A percentile compares a stretch with the other conserved stretches of the same genome.
Conservation (phyloP, 805 yeast species). For the Lipomyces spencermartinsiae region DNA sequence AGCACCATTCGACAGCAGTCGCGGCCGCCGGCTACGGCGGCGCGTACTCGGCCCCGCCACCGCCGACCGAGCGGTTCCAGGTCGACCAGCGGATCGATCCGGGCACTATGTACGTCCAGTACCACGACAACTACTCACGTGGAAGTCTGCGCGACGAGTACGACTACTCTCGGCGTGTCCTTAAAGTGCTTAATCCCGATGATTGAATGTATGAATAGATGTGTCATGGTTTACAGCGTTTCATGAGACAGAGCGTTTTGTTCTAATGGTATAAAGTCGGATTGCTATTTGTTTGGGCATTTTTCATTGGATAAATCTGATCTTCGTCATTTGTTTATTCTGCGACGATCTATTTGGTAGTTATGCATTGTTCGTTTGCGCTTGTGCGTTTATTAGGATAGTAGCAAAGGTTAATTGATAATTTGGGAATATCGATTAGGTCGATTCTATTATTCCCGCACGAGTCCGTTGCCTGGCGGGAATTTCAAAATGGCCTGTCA, state of each 20-base stretch:
- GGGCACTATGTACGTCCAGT: conserved; percentile 52
- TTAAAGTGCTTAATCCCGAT: conserved; percentile 61
- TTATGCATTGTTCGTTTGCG: neutral
- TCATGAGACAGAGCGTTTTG: neutral
- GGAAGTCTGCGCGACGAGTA: conserved; percentile 60
- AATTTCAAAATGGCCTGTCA: neutral
- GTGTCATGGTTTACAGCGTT: neutral
- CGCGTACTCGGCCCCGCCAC: conserved; percentile 34
- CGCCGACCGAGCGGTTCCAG: conserved; percentile 43
- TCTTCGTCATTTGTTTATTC: neutral
- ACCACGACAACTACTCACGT: conserved; percentile 55
- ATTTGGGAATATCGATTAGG: neutral
- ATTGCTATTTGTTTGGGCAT: neutral
- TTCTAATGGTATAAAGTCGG: neutral
- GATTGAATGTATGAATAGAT: conserved; percentile 12
- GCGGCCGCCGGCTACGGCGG: conserved; percentile 37
- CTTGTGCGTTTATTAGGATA: neutral
- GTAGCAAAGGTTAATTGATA: neutral
- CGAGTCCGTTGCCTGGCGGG: neutral
- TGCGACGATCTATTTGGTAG: neutral
- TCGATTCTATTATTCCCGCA: too few relatives aligned
- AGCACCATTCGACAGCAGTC: conserved; percentile 32
- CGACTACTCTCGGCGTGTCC: conserved; percentile 63
- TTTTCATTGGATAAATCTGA: neutral
- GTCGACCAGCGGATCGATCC: conserved; percentile 73